Evolutionary conservation across 2,329 filamentous ascomycete species (phyloP), one percentile per base, ranked within the genome.

Genomic region (Botrytis deweyae): DNA sequence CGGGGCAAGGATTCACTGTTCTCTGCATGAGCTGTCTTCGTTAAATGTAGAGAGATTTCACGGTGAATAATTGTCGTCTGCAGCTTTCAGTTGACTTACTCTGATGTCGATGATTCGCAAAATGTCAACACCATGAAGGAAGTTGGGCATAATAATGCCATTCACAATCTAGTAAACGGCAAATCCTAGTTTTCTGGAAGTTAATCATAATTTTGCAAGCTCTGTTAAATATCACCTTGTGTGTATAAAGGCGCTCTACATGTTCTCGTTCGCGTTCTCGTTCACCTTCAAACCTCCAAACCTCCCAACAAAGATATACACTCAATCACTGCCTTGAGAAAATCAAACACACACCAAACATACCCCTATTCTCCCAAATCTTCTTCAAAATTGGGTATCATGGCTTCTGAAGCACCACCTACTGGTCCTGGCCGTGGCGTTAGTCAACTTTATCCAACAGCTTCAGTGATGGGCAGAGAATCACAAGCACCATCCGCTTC

Each of bases 371-470:
- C 5, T 22, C n/a, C 9, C n/a, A 9, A 3, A 18, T 33, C 2
- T 1, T 12, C 29, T 33, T 9, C 18, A 25, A 44, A 1, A 9
- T 16, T 8, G 33, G 22, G 2, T 12, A 58, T 33, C 5, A 69
- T 69, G 66, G 18, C 66, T 33, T 69, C 66, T 33, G 36, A 69
- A 69, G 18, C 38, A 68, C 65, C 49, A 10, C 66, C 66, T 25
- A 25, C 20, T 42, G 38, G 36, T 18, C 66, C 66, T n/a, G 49
- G 66, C 1, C 49, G 49, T 22, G n/a, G 49, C 29, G 40, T 69
- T 25, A 69, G 49, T 16, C 66, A 69, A 69, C 49, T 69, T 18
- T 58, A 58, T 42, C 49, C 66, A 25, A 58, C 49, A 1, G 25
- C 66, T 44, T 9, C 49, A 9, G 49, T 69, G n/a, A 0, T 7